Evolutionary conservation across 768 basidiomycete genomes (phyloP), one percentile per base, ranked within the genome.

Genomic region (Russula griseocarnosa): DNA sequence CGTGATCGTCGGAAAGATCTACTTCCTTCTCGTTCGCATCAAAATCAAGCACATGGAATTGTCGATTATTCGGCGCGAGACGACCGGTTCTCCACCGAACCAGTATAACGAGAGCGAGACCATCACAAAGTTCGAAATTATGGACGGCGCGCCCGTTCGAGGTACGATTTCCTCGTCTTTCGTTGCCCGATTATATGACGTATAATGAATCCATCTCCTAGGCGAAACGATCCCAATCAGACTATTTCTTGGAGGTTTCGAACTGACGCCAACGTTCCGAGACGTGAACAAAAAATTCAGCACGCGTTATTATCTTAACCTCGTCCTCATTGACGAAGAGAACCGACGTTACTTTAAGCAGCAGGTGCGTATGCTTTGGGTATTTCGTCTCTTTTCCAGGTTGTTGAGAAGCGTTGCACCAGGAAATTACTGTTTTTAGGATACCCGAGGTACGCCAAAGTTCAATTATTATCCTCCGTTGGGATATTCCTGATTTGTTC

Each of bases 21-120:
- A 96, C 79, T 98, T 99, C 79, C 81, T 99, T 56, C 87, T 98
- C 49, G 95, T 98, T 9, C 88, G 97, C 60, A 98, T 99, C 81
- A 98, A 92, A 82, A 99, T 98, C 78, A 98, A 99, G 76, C 94
- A 98, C 70, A 98, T 98, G 96, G 95, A 99, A 73, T 81, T 98
- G 30, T 98, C 94, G 18, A 98, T 98, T 73, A 98, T 99, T 69
- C 87, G 96, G 44, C 84, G 95, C 24, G 97, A 98, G 75, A 99
- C 97, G 24, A 98, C 96, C 0, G 96, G 96, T 14, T 83, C 94
- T 16, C 92, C 92, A 3, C 97, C 97, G n/a, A 99, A 98, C 71
- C 94, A 95, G 76, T 98, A 99, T 75, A 99, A 98, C 73, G 96
- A 99, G 75, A 93, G 90, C 71, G 95, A 98, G 74, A 98, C 95